phyloP scores from a whole-genome alignment of 1,284 basidiomycete species.

The Marasmius tenuissimus region DNA sequence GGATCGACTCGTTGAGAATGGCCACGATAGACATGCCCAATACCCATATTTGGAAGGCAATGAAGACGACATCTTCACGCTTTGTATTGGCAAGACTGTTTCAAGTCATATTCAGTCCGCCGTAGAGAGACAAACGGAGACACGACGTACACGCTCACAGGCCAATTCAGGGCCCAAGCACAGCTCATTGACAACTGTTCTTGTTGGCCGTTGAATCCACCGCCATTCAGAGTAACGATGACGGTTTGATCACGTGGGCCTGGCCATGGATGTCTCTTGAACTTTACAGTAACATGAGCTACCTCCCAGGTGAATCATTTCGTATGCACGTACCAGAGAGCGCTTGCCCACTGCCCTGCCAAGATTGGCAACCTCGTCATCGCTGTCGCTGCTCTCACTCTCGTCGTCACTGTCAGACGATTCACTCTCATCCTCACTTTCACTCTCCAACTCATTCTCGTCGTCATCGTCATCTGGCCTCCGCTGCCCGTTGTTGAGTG shows the following conservation, averaged over 20 bases:
- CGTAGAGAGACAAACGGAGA: neutral
- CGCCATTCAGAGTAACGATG: constrained; percentile 2
- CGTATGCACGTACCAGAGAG: too few relatives aligned
- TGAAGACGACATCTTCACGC: constrained; percentile 76
- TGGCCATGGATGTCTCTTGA: constrained; percentile 13
- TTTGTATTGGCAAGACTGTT: constrained; percentile 66
- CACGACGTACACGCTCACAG: constrained; percentile 55
- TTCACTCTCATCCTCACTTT: constrained; percentile 19
- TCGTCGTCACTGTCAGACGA: neutral
- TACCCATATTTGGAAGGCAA: constrained; percentile 79
- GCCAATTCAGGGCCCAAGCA: constrained; percentile 64
- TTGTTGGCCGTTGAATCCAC: neutral
- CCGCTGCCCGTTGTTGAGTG: constrained; percentile 11
- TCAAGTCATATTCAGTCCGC: neutral
- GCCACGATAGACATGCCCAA: constrained; percentile 78
- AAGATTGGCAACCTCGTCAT: neutral
- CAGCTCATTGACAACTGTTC: constrained; percentile 40
- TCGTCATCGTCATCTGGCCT: constrained; percentile 21
- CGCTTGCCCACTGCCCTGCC: too few relatives aligned
- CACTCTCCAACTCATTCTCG: constrained; percentile 15
- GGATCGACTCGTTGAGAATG: constrained; percentile 78
- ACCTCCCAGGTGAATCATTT: too few relatives aligned
- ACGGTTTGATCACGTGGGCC: neutral
- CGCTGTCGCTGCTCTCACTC: constrained; percentile 8
- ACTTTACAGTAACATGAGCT: neutral